These are phyloP conservation scores for Adansonia madagascariensis DNA, from an alignment of 441 rosid genomes.

Conservation along the genomic window DNA sequence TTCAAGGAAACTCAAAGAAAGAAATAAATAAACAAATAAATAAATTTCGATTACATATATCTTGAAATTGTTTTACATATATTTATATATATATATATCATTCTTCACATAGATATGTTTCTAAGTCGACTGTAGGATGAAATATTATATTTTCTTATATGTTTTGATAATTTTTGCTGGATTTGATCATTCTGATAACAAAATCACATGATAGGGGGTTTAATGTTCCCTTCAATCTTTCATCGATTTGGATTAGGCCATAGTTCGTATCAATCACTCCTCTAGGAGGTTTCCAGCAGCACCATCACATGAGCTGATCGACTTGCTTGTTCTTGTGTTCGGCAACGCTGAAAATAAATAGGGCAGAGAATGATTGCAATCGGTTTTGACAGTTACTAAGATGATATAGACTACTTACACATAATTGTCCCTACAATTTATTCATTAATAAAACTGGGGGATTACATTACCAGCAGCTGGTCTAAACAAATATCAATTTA, in stretches of 20 bases:
- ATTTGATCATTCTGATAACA: background rate
- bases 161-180: background rate
- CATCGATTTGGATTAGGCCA: background rate
- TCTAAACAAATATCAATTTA: background rate
- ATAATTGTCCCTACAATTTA: constrained; percentile 4
- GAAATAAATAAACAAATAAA: background rate
- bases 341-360: background rate
- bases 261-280: background rate
- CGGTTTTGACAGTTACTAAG: background rate
- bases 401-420: background rate
- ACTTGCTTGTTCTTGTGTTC: background rate
- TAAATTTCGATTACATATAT: background rate
- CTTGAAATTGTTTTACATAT: background rate
- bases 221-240: background rate
- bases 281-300: background rate
- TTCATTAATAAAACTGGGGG: background rate
- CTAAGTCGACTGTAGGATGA: background rate
- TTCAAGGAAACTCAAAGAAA: background rate
- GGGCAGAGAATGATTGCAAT: background rate
- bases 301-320: background rate
- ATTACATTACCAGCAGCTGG: background rate
- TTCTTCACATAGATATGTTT: background rate
- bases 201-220: background rate
- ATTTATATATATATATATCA: background rate
- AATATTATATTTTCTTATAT: background rate